Percentiles rank a stretch among this genome's conserved stretches.
These are phyloP conservation scores for Colletotrichum sp. DNA, from an alignment of 2,329 filamentous ascomycete genomes.

Conservation along the genomic window DNA sequence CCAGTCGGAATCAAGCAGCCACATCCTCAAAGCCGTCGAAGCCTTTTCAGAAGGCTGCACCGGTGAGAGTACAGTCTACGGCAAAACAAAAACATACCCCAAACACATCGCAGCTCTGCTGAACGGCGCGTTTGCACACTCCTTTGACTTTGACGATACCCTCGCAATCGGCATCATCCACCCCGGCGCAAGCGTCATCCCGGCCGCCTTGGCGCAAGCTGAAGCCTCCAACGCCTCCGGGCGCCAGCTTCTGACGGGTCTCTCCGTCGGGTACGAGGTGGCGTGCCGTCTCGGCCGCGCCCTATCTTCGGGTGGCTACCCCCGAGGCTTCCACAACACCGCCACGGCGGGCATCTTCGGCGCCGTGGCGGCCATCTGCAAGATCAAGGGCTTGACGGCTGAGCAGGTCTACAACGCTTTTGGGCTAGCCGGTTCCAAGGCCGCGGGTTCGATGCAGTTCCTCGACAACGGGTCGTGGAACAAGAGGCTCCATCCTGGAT, in stretches of 20 bases:
- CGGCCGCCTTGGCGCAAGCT: conserved; percentile 33
- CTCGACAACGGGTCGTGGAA: conserved; percentile 34
- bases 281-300: conserved; percentile 29
- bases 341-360: conserved; percentile 30
- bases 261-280: conserved; percentile 32
- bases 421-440: conserved; percentile 29
- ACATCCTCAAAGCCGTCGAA: conserved; percentile 39
- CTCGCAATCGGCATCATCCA: conserved; percentile 45
- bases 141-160: conserved; percentile 50
- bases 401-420: conserved; percentile 26
- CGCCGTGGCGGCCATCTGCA: conserved; percentile 28
- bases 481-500: conserved; percentile 31
- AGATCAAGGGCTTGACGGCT: conserved; percentile 24
- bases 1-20: conserved; percentile 26
- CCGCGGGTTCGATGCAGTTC: conserved; percentile 33
- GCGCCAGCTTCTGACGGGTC: conserved; percentile 3
- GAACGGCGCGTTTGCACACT: conserved; percentile 47
- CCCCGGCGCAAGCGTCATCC: conserved; percentile 43
- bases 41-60: conserved; percentile 22
- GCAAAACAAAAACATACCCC: conserved; percentile 33
- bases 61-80: conserved; percentile 37
- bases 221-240: conserved; percentile 3
- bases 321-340: conserved; percentile 31
- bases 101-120: conserved; percentile 44
- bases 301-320: conserved; percentile 27